Conservation (phyloP, 2,329 filamentous ascomycete genomes). For the Fusarium subtropicale region DNA sequence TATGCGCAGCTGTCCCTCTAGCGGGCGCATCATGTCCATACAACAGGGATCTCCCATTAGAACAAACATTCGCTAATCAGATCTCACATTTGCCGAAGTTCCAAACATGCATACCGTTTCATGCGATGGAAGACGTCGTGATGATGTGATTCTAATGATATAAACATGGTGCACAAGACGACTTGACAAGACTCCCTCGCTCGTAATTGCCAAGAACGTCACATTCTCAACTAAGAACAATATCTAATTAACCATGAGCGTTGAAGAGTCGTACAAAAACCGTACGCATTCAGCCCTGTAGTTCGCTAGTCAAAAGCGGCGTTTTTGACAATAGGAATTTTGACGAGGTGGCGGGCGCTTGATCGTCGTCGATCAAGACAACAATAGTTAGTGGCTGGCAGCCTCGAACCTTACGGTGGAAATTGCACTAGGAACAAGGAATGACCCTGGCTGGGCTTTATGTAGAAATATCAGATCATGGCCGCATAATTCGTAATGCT, state of each 20-base stretch:
- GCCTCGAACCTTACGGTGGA: neutral
- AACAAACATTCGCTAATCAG: neutral
- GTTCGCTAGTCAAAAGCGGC: neutral
- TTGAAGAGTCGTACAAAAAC: slow-evolving; percentile 1
- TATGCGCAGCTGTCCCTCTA: neutral
- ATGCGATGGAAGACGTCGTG: neutral
- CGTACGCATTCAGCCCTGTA: neutral
- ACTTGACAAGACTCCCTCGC: neutral
- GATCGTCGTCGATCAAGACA: neutral
- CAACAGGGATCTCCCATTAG: no score
- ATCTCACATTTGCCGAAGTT: neutral
- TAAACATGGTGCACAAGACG: neutral
- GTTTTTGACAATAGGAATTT: neutral
- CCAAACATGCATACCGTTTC: no score
- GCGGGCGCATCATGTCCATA: neutral
- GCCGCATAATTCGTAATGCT: neutral
- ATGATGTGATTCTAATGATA: neutral
- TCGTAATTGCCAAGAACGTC: neutral
- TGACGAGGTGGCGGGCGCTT: neutral
- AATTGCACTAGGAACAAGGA: neutral
- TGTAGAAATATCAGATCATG: neutral
- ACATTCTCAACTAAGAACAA: neutral
- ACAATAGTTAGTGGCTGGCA: neutral
- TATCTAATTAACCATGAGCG: neutral
- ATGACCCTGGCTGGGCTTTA: neutral